Evolutionary conservation across 768 basidiomycete genomes (phyloP).

Genomic region (Amanita pallidorosea): DNA sequence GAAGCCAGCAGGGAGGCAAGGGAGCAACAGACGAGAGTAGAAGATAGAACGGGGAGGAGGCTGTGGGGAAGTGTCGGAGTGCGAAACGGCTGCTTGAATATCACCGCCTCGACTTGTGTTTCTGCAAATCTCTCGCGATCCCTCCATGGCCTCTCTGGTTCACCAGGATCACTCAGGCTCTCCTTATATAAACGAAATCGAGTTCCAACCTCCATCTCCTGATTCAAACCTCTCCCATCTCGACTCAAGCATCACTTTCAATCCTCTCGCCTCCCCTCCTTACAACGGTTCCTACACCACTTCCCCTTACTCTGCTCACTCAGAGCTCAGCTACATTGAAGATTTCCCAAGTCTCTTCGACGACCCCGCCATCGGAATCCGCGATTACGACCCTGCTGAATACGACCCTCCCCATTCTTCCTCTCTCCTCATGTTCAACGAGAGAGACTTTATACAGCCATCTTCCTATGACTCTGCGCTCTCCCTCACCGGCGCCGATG

Average conservation of each 20-base stretch:
- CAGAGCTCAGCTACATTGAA: slow-evolving; percentile 52
- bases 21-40: neutral
- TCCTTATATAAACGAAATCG: slow-evolving; percentile 14
- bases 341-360: slow-evolving; percentile 38
- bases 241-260: slow-evolving; percentile 11
- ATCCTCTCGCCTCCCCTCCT: slow-evolving; percentile 35
- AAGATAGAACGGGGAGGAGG: neutral
- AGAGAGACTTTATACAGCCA: slow-evolving; percentile 35
- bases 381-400: slow-evolving; percentile 65
- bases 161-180: neutral
- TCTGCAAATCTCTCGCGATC: neutral
- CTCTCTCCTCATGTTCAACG: slow-evolving; percentile 49
- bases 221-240: slow-evolving; percentile 11
- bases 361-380: slow-evolving; percentile 22
- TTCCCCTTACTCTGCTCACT: slow-evolving; percentile 58
- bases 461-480: slow-evolving; percentile 10
- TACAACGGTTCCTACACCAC: slow-evolving; percentile 55
- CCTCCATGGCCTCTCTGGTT: neutral
- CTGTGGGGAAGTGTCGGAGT: neutral
- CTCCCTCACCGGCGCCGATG: slow-evolving; percentile 8
- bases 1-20: neutral
- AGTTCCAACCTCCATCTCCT: slow-evolving; percentile 17
- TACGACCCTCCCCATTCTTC: slow-evolving; percentile 50
- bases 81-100: neutral
- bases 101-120: neutral